Percentiles rank a stretch among this genome's conserved stretches.
phyloP scores from a whole-genome alignment of 2,329 filamentous ascomycete species.

The Rhinocladiella similis region DNA sequence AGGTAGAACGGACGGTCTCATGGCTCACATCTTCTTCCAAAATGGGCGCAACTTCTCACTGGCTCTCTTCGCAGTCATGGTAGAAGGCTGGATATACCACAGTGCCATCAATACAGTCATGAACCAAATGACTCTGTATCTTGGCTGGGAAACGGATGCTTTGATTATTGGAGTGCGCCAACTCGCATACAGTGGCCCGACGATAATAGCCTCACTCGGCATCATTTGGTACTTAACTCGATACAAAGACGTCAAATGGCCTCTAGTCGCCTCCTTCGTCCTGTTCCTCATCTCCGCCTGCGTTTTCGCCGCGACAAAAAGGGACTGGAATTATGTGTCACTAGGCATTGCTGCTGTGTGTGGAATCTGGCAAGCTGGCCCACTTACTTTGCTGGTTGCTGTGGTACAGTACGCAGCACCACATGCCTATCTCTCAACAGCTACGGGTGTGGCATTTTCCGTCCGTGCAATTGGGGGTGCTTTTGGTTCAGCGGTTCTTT shows the following conservation, averaged over 20 bases:
- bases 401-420: constrained; percentile 55
- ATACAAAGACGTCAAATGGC: constrained; percentile 50
- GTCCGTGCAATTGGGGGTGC: constrained; percentile 55
- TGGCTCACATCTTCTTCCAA: constrained; percentile 57
- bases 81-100: constrained; percentile 61
- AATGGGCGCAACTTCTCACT: constrained; percentile 55
- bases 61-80: constrained; percentile 56
- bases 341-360: constrained; percentile 48
- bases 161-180: constrained; percentile 45
- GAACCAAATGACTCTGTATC: constrained; percentile 50
- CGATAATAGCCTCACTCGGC: constrained; percentile 43
- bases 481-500: constrained; percentile 53
- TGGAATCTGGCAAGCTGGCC: constrained; percentile 51
- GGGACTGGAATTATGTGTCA: constrained; percentile 45
- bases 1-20: constrained; percentile 53
- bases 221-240: constrained; percentile 47
- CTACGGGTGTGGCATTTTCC: constrained; percentile 54
- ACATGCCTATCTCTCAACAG: constrained; percentile 53
- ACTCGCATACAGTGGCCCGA: constrained; percentile 44
- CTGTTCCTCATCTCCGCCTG: constrained; percentile 48
- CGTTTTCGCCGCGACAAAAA: constrained; percentile 47
- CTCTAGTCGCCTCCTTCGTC: constrained; percentile 47
- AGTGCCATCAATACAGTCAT: constrained; percentile 49
- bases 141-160: constrained; percentile 49
- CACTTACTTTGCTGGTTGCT: constrained; percentile 51